phyloP scores from a whole-genome alignment of 2,329 filamentous ascomycete species.

The Ophiobolus disseminans region DNA sequence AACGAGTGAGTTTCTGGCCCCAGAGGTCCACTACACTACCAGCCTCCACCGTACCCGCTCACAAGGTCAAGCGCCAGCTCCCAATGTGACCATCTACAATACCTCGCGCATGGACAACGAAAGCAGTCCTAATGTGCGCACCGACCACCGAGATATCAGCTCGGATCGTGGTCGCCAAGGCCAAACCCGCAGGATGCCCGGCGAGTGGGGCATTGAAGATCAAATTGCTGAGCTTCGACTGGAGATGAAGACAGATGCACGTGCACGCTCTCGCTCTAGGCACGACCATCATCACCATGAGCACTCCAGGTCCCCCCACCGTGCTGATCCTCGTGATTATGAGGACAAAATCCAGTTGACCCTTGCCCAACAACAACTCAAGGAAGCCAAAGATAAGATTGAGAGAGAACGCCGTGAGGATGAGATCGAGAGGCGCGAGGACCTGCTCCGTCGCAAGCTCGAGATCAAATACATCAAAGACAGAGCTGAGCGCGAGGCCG shows the following conservation, averaged over 20 bases:
- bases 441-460: conserved; percentile 42
- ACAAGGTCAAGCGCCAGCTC: conserved; percentile 52
- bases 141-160: conserved; percentile 38
- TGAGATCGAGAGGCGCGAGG: conserved; percentile 47
- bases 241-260: conserved; percentile 34
- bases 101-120: conserved; percentile 50
- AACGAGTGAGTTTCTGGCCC: conserved; percentile 40
- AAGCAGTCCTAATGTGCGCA: conserved; percentile 42
- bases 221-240: conserved; percentile 41
- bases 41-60: conserved; percentile 55
- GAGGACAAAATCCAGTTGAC: conserved; percentile 45
- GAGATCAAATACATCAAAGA: conserved; percentile 49
- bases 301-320: conserved; percentile 24
- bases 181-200: conserved; percentile 34
- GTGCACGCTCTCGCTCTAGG: conserved; percentile 34
- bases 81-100: conserved; percentile 57
- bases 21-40: conserved; percentile 34
- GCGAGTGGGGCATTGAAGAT: conserved; percentile 46
- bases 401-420: conserved; percentile 45
- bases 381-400: conserved; percentile 46
- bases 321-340: conserved; percentile 27
- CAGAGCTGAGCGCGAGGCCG: conserved; percentile 38
- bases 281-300: conserved; percentile 32
- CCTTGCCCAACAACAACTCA: conserved; percentile 43
- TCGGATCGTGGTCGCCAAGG: conserved; percentile 36